Percentiles rank a stretch among this genome's conserved stretches.
Conservation (phyloP, 2,329 filamentous ascomycete genomes). For the Pseudogymnoascus sp. region DNA sequence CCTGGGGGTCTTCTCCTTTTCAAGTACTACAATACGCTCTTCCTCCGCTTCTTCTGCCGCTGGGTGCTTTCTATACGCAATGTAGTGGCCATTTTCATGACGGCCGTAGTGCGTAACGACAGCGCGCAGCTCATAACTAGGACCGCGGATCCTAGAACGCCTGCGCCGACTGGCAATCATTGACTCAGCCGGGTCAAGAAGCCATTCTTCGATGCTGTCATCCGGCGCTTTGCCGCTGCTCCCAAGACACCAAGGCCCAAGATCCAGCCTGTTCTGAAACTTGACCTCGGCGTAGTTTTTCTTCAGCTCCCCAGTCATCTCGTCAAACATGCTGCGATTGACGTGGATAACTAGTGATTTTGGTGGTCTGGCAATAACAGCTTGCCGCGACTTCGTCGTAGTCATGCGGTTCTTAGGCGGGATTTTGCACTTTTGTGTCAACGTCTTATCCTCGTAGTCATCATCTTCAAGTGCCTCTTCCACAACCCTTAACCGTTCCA, state of each 20-base stretch:
- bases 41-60: slow-evolving; percentile 14
- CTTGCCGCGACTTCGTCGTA: slow-evolving; percentile 82
- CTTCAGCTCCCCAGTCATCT: slow-evolving; percentile 64
- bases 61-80: slow-evolving; percentile 74
- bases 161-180: slow-evolving; percentile 57
- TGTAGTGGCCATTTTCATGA: slow-evolving; percentile 93
- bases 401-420: slow-evolving; percentile 58
- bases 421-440: slow-evolving; percentile 57
- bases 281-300: slow-evolving; percentile 77
- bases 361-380: slow-evolving; percentile 74
- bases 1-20: slow-evolving; percentile 15
- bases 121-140: slow-evolving; percentile 68
- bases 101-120: slow-evolving; percentile 83
- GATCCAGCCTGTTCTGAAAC: slow-evolving; percentile 66
- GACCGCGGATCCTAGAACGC: slow-evolving; percentile 44
- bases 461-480: slow-evolving; percentile 67
- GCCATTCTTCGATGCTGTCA: slow-evolving; percentile 53
- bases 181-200: slow-evolving; percentile 56
- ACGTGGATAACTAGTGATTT: slow-evolving; percentile 76
- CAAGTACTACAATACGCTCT: slow-evolving; percentile 23
- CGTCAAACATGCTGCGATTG: slow-evolving; percentile 86
- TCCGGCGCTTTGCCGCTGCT: slow-evolving; percentile 31
- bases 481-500: slow-evolving; percentile 54
- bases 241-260: slow-evolving; percentile 79
- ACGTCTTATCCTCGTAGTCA: slow-evolving; percentile 64